Percentiles rank a stretch among this genome's conserved stretches.
Evolutionary conservation across 2,329 filamentous ascomycete species (phyloP).

Genomic region (Exserohilum rostratum): DNA sequence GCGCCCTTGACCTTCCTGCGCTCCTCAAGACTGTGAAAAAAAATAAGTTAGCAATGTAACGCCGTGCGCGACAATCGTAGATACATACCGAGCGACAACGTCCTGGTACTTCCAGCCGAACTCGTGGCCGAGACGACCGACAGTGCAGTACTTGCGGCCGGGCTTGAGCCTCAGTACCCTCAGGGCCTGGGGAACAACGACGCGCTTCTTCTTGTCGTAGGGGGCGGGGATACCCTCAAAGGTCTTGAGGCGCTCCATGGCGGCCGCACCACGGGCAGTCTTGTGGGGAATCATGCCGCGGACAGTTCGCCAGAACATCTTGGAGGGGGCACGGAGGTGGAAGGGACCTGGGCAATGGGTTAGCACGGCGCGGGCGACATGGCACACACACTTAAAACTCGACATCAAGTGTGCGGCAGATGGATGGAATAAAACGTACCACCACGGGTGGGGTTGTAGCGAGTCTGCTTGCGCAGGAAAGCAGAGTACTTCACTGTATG

Average conservation of each 20-base stretch:
- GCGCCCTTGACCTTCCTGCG: conserved; percentile 98
- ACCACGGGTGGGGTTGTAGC: conserved; percentile 99
- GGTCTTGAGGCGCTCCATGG: conserved; percentile 98
- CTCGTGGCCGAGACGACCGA: conserved; percentile 96
- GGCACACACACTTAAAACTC: not conserved
- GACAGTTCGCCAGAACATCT: conserved; percentile 99
- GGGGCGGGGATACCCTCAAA: conserved; percentile 99
- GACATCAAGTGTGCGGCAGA: not conserved
- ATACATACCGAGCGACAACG: conserved; percentile 90
- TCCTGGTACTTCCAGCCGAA: conserved; percentile 99
- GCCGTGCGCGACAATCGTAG: not conserved
- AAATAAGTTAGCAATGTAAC: conserved; percentile 25
- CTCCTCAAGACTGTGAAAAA: conserved; percentile 83
- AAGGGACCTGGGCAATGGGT: conserved; percentile 75
- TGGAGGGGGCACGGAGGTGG: conserved; percentile 98
- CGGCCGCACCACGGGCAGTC: conserved; percentile 95
- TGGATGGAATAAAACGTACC: conserved; percentile 65
- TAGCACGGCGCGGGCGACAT: conserved; percentile 13
- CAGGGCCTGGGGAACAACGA: conserved; percentile 98
- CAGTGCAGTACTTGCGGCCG: conserved; percentile 99
- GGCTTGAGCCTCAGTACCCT: conserved; percentile 96
- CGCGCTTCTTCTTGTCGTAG: conserved; percentile 99
- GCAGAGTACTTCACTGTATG: conserved; percentile 98
- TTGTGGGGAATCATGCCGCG: conserved; percentile 99
- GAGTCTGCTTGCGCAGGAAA: conserved; percentile 99